Evolutionary conservation across 371 early-diverging fungal genomes (phyloP).

Genomic region (Sporodiniella umbellata): DNA sequence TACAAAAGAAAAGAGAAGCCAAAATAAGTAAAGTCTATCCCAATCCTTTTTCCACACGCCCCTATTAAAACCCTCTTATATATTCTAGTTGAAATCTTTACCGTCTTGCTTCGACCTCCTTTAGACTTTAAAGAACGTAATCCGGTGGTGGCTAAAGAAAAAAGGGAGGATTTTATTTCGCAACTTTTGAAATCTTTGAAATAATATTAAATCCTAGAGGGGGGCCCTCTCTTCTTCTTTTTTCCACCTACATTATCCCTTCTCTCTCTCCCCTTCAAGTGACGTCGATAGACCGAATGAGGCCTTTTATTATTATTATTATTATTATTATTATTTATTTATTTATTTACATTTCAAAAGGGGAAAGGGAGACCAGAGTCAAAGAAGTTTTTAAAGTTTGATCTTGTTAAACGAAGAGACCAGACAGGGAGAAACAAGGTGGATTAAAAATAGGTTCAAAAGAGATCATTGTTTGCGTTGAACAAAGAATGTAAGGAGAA

Average conservation of each 20-base stretch:
- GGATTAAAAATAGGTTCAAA: neutral
- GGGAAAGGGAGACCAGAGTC: too few species aligned
- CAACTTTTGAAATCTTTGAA: conserved; percentile 17
- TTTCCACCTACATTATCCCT: too few species aligned
- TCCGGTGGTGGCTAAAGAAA: conserved; percentile 34
- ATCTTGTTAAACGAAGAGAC: neutral
- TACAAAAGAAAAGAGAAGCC: conserved; percentile 27
- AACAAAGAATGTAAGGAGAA: neutral
- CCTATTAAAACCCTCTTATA: neutral
- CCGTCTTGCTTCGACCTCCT: conserved; percentile 43
- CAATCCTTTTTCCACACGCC: neutral
- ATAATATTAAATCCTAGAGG: neutral
- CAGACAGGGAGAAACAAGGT: neutral
- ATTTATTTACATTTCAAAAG: too few species aligned
- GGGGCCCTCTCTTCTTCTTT: too few species aligned
- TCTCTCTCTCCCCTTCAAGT: too few species aligned
- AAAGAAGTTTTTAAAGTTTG: neutral
- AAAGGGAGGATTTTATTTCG: conserved; percentile 29
- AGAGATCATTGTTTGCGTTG: neutral
- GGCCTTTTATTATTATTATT: too few species aligned
- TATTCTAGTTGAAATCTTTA: conserved; percentile 38
- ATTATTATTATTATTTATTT: too few species aligned
- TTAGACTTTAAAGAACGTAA: conserved; percentile 40
- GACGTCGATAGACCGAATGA: too few species aligned
- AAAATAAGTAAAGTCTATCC: conserved; percentile 38